Evolutionary conservation across 2,329 filamentous ascomycete species (phyloP).

Genomic region (Fusarium veterinarium): DNA sequence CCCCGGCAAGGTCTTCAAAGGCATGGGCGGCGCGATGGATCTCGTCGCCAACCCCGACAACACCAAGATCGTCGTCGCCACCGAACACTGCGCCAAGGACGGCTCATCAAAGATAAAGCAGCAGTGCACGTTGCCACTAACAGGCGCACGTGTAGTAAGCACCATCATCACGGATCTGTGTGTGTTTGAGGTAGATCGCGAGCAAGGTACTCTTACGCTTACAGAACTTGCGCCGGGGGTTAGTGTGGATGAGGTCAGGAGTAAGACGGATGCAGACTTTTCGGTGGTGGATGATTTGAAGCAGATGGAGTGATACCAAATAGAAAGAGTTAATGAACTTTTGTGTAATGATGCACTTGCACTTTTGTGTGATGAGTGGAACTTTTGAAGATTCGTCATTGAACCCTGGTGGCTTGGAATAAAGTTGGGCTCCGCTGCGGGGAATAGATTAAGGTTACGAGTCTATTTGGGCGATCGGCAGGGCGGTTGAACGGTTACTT

Average conservation of each 20-base stretch:
- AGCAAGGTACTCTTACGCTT: slow-evolving; percentile 70
- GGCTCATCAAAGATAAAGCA: slow-evolving; percentile 75
- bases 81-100: slow-evolving; percentile 76
- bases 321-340: background rate
- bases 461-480: slow-evolving; percentile 30
- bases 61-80: slow-evolving; percentile 79
- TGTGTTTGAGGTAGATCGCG: slow-evolving; percentile 76
- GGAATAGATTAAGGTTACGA: slow-evolving; percentile 34
- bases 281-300: slow-evolving; percentile 68
- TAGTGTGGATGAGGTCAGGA: slow-evolving; percentile 73
- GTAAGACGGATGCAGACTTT: slow-evolving; percentile 78
- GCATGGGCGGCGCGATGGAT: slow-evolving; percentile 86
- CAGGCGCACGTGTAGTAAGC: slow-evolving; percentile 74
- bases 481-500: slow-evolving; percentile 4
- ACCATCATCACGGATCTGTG: slow-evolving; percentile 81
- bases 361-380: slow-evolving; percentile 1
- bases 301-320: slow-evolving; percentile 52
- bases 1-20: slow-evolving; percentile 87
- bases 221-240: slow-evolving; percentile 78
- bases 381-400: slow-evolving; percentile 32
- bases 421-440: slow-evolving; percentile 5
- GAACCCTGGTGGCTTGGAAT: background rate
- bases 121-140: slow-evolving; percentile 72
- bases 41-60: slow-evolving; percentile 76
- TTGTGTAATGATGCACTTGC: background rate